Evolutionary conservation across 2,329 filamentous ascomycete species (phyloP).

Genomic region (Sarocladium oryzae): DNA sequence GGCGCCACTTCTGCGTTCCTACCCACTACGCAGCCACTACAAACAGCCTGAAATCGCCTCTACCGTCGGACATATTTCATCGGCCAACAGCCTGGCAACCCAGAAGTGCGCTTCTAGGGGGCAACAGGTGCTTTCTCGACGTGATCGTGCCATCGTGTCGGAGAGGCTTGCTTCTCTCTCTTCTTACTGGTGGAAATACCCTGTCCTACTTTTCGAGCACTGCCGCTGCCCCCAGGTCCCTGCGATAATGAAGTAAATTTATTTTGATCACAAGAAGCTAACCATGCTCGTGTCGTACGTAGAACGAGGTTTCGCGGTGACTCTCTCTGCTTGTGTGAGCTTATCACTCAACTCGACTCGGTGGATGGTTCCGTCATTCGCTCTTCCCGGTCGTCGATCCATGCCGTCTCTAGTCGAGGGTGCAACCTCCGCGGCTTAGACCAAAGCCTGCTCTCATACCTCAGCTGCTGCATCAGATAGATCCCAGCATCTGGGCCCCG

Average conservation of each 20-base stretch:
- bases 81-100: background rate
- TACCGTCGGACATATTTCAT: conserved; percentile 8
- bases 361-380: too few relatives aligned
- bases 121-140: background rate
- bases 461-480: background rate
- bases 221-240: too few relatives aligned
- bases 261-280: too few relatives aligned
- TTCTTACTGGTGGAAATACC: background rate
- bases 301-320: too few relatives aligned
- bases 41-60: conserved; percentile 31
- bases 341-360: too few relatives aligned
- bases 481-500: background rate
- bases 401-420: background rate
- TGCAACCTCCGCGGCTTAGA: background rate
- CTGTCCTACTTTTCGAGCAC: too few relatives aligned
- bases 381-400: background rate
- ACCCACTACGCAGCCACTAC: conserved; percentile 36
- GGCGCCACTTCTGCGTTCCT: conserved; percentile 25
- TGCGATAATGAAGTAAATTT: too few relatives aligned
- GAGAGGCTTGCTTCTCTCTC: background rate
- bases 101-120: background rate
- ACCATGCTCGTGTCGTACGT: too few relatives aligned
- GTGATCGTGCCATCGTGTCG: background rate
- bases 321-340: too few relatives aligned
- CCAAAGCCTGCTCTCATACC: background rate